These are phyloP conservation scores for Ulmus americana DNA, from an alignment of 331 rosid genomes.

Conservation along the genomic window DNA sequence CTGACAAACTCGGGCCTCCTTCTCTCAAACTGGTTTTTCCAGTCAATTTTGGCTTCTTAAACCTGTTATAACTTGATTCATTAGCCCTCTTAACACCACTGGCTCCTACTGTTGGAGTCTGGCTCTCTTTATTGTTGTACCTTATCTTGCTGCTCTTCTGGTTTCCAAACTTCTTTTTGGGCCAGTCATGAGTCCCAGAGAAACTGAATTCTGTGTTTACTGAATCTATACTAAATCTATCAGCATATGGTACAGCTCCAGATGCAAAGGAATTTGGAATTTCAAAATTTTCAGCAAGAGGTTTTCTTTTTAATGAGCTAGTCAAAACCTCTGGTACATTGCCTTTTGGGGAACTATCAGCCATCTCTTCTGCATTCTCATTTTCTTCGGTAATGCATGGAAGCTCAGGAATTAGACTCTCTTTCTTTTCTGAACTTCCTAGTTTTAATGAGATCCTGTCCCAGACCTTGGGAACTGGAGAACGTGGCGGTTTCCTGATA, in stretches of 20 bases:
- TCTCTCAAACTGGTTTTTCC: constrained; percentile 42
- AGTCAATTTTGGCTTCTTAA: constrained; percentile 52
- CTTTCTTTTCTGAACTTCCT: constrained; percentile 68
- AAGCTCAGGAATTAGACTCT: constrained; percentile 63
- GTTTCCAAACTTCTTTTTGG: constrained; percentile 42
- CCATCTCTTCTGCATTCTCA: constrained; percentile 60
- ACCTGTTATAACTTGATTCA: constrained; percentile 39
- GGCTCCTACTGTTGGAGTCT: constrained; percentile 38
- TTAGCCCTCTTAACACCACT: constrained; percentile 43
- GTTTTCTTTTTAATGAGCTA: constrained; percentile 41
- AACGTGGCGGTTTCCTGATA: constrained; percentile 31
- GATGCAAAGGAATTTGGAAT: constrained; percentile 32
- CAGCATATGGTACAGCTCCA: constrained; percentile 35
- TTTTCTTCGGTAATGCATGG: constrained; percentile 83
- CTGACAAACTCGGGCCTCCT: constrained; percentile 36
- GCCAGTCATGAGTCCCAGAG: constrained; percentile 38
- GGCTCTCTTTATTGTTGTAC: constrained; percentile 45
- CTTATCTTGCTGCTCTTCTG: constrained; percentile 35
- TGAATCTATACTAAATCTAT: constrained; percentile 47
- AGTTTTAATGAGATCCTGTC: constrained; percentile 45
- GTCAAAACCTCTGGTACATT: constrained; percentile 28
- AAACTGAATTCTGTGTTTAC: constrained; percentile 43
- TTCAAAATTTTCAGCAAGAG: constrained; percentile 47
- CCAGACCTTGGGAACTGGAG: constrained; percentile 72
- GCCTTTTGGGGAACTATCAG: constrained; percentile 36